A percentile compares a stretch with the other conserved stretches of the same genome.
Evolutionary conservation across 129 eudicot genomes (phyloP).

Genomic region (Gnaphalium uliginosum): DNA sequence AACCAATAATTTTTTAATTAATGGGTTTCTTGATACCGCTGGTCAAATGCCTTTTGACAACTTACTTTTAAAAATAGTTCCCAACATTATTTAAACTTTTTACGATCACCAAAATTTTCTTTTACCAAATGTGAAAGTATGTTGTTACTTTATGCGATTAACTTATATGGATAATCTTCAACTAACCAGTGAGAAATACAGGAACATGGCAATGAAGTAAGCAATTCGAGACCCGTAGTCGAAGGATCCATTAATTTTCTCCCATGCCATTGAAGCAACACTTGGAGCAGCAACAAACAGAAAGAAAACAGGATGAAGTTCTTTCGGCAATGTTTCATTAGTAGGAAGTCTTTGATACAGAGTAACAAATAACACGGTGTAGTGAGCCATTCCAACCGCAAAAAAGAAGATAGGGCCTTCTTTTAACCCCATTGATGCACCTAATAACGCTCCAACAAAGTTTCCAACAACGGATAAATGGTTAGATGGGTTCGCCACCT

Average conservation of each 20-base stretch:
- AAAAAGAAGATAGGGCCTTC: constrained; percentile 86
- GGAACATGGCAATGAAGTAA: constrained; percentile 76
- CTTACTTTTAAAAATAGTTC: too few relatives aligned
- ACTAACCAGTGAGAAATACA: constrained; percentile 61
- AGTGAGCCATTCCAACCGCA: constrained; percentile 82
- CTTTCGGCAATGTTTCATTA: constrained; percentile 76
- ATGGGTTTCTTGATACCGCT: background rate
- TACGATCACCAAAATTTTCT: too few relatives aligned
- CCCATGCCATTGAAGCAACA: constrained; percentile 89
- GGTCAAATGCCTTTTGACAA: too few relatives aligned
- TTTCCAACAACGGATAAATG: constrained; percentile 76
- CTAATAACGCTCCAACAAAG: constrained; percentile 75
- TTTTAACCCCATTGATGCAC: constrained; percentile 76
- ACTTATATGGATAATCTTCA: background rate
- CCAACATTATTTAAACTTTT: too few relatives aligned
- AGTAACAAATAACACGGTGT: constrained; percentile 69
- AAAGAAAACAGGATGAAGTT: constrained; percentile 85
- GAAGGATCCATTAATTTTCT: constrained; percentile 65
- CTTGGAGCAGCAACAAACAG: constrained; percentile 86
- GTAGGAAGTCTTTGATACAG: constrained; percentile 85
- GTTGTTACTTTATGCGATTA: background rate
- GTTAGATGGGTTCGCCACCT: constrained; percentile 80
- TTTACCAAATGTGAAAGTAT: background rate
- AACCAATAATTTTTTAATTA: background rate
- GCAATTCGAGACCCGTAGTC: constrained; percentile 61